Conservation (phyloP, 164 flowering plant genomes). For the Piper betle region DNA sequence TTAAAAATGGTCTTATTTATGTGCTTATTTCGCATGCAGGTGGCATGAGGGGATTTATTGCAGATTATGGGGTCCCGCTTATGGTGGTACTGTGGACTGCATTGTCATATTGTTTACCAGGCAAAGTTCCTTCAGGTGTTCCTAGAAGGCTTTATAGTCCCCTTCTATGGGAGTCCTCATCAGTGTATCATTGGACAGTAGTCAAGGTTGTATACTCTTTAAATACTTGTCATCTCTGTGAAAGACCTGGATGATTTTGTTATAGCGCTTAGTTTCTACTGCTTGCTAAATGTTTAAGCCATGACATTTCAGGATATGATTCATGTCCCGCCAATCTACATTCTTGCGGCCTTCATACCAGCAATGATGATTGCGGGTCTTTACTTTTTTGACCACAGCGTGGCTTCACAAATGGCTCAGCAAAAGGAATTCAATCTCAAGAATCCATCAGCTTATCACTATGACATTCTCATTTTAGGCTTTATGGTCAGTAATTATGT, state of each 20-base stretch:
- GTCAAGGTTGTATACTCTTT: conserved; percentile 19
- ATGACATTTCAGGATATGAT: conserved; percentile 34
- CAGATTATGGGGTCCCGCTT: conserved; percentile 48
- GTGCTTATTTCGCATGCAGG: conserved; percentile 12
- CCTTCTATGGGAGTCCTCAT: conserved; percentile 31
- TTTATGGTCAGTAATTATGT: conserved; percentile 22
- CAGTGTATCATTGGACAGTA: conserved; percentile 37
- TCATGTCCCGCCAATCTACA: conserved; percentile 33
- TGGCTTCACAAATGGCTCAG: conserved; percentile 49
- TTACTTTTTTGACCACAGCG: conserved; percentile 52
- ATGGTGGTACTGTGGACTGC: conserved; percentile 43
- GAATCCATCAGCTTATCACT: conserved; percentile 41
- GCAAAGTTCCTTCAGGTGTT: conserved; percentile 32
- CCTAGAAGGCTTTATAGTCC: conserved; percentile 45
- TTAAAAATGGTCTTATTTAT: background rate
- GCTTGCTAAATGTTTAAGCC: background rate
- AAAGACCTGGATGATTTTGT: background rate
- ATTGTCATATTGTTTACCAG: conserved; percentile 33
- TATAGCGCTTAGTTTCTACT: background rate
- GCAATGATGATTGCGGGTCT: conserved; percentile 45
- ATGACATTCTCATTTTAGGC: conserved; percentile 38
- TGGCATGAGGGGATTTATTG: conserved; percentile 32
- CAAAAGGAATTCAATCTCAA: conserved; percentile 46
- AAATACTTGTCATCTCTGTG: background rate
- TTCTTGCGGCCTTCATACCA: conserved; percentile 37